A percentile compares a stretch with the other conserved stretches of the same genome.
phyloP scores from a whole-genome alignment of 306 rosid genomes.

The Cucurbita moschata region DNA sequence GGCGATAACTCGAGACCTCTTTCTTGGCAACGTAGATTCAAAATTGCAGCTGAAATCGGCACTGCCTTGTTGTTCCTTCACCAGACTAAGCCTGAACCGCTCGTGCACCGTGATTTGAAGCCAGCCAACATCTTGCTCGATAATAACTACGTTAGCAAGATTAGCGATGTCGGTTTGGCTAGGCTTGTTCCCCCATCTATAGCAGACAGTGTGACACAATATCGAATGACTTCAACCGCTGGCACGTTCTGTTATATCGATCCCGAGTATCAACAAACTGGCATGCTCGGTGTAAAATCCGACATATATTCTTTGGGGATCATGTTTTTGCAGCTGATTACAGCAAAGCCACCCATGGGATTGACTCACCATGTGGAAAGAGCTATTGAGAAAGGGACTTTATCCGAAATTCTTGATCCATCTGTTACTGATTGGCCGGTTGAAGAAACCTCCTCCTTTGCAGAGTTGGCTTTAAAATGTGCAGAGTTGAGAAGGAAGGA shows the following conservation, averaged over 20 bases:
- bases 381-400: constrained; percentile 52
- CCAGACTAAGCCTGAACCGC: constrained; percentile 89
- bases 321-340: constrained; percentile 61
- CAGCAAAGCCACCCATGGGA: constrained; percentile 76
- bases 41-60: constrained; percentile 75
- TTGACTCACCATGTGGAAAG: constrained; percentile 57
- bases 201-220: constrained; percentile 67
- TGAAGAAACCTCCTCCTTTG: constrained; percentile 44
- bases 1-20: constrained; percentile 34
- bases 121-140: constrained; percentile 83
- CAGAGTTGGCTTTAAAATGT: constrained; percentile 51
- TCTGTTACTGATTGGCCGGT: constrained; percentile 65
- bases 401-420: constrained; percentile 50
- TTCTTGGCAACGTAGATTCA: constrained; percentile 73
- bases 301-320: constrained; percentile 82
- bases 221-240: constrained; percentile 75
- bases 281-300: constrained; percentile 84
- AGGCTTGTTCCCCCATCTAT: constrained; percentile 71
- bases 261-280: constrained; percentile 93
- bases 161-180: constrained; percentile 81
- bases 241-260: constrained; percentile 95
- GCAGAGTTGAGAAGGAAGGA: constrained; percentile 72
- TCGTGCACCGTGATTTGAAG: constrained; percentile 86
- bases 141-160: constrained; percentile 64
- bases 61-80: constrained; percentile 80